A percentile compares a stretch with the other conserved stretches of the same genome.
Evolutionary conservation across 139 green algal species (phyloP).

Genomic region (Ettlia oleoabundans): DNA sequence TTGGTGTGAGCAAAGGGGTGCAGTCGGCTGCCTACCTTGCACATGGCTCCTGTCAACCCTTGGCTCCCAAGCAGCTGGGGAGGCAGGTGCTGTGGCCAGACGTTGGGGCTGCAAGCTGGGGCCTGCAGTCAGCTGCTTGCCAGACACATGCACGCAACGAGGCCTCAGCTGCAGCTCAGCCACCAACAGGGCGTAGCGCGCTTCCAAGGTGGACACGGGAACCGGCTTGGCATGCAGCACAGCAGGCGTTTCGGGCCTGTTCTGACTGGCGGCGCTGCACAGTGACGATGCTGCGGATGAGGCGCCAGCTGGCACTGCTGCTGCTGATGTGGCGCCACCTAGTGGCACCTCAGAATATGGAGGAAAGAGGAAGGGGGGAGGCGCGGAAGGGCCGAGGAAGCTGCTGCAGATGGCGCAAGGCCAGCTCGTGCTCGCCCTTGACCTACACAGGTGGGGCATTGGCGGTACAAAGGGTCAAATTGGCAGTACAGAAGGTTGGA

Average conservation of each 20-base stretch:
- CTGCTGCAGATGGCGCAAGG: neutral
- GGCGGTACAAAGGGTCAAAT: no score
- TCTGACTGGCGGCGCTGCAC: neutral
- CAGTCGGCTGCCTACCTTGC: neutral
- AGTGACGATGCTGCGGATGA: neutral
- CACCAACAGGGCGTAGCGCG: conserved; percentile 32
- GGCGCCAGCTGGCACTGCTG: neutral
- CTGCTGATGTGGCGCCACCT: neutral
- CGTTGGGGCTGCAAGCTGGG: neutral
- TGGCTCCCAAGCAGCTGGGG: neutral
- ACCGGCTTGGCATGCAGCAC: neutral
- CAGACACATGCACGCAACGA: neutral
- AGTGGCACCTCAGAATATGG: conserved; percentile 7
- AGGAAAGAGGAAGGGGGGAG: conserved; percentile 31
- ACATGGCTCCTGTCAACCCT: neutral
- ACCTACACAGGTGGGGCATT: no score
- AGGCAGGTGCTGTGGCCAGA: conserved; percentile 8
- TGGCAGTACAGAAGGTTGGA: no score
- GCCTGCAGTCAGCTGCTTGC: neutral
- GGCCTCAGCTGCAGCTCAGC: conserved; percentile 27
- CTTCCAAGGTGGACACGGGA: neutral
- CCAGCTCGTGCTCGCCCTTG: conserved; percentile 28
- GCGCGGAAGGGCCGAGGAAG: conserved; percentile 15
- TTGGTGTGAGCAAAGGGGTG: no score
- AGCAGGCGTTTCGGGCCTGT: neutral